Percentiles rank a stretch among this genome's conserved stretches.
Conservation (phyloP, 1,284 basidiomycete genomes). For the Ustilago cynodontis region DNA sequence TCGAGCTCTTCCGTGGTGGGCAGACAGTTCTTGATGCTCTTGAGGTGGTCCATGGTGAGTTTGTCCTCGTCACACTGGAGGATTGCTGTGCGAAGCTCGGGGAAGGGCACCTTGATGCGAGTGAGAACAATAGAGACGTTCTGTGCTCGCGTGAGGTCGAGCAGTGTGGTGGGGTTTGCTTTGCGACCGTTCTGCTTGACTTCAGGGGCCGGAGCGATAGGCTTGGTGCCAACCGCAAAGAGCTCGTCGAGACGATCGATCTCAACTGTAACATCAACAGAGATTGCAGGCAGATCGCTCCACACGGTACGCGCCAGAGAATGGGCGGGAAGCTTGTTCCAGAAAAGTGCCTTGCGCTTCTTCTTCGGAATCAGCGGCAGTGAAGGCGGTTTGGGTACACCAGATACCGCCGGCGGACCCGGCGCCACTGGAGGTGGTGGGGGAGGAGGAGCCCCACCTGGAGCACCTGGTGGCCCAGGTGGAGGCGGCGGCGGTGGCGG, state of each 20-base stretch:
- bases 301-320: slow-evolving; percentile 77
- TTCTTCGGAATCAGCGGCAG: slow-evolving; percentile 72
- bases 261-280: slow-evolving; percentile 72
- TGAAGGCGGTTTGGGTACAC: slow-evolving; percentile 32
- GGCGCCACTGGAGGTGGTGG: slow-evolving; percentile 37
- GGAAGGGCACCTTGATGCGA: slow-evolving; percentile 60
- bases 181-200: slow-evolving; percentile 34
- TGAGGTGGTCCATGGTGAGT: slow-evolving; percentile 56
- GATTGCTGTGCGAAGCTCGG: slow-evolving; percentile 54
- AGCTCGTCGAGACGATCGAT: slow-evolving; percentile 75
- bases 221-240: slow-evolving; percentile 76
- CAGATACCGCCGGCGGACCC: slow-evolving; percentile 16
- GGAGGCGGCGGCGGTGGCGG: slow-evolving; percentile 34
- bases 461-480: slow-evolving; percentile 11
- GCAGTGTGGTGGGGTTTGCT: slow-evolving; percentile 49
- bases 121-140: slow-evolving; percentile 59
- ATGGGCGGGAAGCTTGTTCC: slow-evolving; percentile 80
- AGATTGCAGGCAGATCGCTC: slow-evolving; percentile 74
- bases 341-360: slow-evolving; percentile 81
- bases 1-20: slow-evolving; percentile 61
- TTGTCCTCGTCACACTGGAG: slow-evolving; percentile 54
- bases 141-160: slow-evolving; percentile 55
- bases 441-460: slow-evolving; percentile 27
- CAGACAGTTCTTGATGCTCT: slow-evolving; percentile 55
- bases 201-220: slow-evolving; percentile 37